Evolutionary conservation across 2,329 filamentous ascomycete genomes (phyloP).

Genomic region (Furcasterigmium furcatum): DNA sequence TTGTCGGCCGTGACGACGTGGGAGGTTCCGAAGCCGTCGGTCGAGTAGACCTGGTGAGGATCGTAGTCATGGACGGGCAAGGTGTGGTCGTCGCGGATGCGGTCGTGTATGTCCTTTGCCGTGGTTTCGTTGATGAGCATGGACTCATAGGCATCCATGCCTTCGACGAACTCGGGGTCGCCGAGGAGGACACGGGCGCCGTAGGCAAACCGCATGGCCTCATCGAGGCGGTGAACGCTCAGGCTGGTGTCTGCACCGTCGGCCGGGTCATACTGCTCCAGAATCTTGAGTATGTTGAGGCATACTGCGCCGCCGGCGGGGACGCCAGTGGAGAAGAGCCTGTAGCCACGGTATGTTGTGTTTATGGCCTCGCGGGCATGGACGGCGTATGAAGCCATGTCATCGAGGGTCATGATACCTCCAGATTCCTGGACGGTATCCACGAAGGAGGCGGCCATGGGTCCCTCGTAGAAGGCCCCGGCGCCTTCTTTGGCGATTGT

Average conservation of each 20-base stretch:
- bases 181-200: constrained; percentile 75
- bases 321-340: constrained; percentile 65
- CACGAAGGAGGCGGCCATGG: constrained; percentile 74
- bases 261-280: constrained; percentile 69
- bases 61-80: constrained; percentile 73
- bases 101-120: constrained; percentile 55
- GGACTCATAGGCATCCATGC: constrained; percentile 60
- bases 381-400: constrained; percentile 72
- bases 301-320: constrained; percentile 78
- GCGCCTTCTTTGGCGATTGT: constrained; percentile 70
- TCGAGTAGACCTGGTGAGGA: constrained; percentile 60
- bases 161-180: constrained; percentile 72
- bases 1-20: constrained; percentile 71
- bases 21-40: constrained; percentile 68
- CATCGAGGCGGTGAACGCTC: constrained; percentile 77
- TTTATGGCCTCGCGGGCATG: constrained; percentile 60
- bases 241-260: constrained; percentile 56
- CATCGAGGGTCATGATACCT: constrained; percentile 82
- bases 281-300: constrained; percentile 74
- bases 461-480: constrained; percentile 70
- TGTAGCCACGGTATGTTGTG: constrained; percentile 67
- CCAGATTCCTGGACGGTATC: constrained; percentile 63
- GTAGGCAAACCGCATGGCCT: constrained; percentile 89
- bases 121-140: constrained; percentile 62
- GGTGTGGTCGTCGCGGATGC: constrained; percentile 70